These are phyloP conservation scores for Penicillium decumbens DNA, from an alignment of 2,329 filamentous ascomycete genomes.

Conservation along the genomic window DNA sequence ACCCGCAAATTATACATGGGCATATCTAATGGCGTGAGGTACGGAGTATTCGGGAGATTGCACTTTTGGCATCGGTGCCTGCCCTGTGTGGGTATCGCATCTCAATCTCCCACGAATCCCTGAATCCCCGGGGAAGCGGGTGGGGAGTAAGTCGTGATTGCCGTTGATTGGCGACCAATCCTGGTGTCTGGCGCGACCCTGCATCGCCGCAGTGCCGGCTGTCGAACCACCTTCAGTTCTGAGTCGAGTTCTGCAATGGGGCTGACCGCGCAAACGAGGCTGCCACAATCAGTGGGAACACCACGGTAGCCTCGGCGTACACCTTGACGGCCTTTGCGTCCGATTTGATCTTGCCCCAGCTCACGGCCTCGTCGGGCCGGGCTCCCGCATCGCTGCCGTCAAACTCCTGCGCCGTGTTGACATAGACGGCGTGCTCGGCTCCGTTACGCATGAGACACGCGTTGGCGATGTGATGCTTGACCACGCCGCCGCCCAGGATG, in stretches of 20 bases:
- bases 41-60: neutral
- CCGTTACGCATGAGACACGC: slow-evolving; percentile 97
- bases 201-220: slow-evolving; percentile 5
- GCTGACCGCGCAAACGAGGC: slow-evolving; percentile 57
- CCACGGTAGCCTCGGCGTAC: slow-evolving; percentile 63
- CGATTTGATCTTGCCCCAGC: slow-evolving; percentile 96
- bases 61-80: neutral
- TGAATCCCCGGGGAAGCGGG: neutral
- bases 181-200: slow-evolving; percentile 8
- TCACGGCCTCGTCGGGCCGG: slow-evolving; percentile 90
- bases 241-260: slow-evolving; percentile 3
- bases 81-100: neutral
- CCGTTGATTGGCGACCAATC: neutral
- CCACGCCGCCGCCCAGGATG: slow-evolving; percentile 85
- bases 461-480: slow-evolving; percentile 98
- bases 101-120: neutral
- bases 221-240: neutral
- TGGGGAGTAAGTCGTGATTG: neutral
- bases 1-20: neutral
- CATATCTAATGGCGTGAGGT: neutral
- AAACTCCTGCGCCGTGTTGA: slow-evolving; percentile 96
- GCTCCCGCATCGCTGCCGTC: slow-evolving; percentile 96
- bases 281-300: slow-evolving; percentile 63
- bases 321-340: slow-evolving; percentile 85
- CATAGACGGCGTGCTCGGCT: slow-evolving; percentile 92